Percentiles rank a stretch among this genome's conserved stretches.
Conservation (phyloP, 768 basidiomycete species). For the Ramaria rubella region DNA sequence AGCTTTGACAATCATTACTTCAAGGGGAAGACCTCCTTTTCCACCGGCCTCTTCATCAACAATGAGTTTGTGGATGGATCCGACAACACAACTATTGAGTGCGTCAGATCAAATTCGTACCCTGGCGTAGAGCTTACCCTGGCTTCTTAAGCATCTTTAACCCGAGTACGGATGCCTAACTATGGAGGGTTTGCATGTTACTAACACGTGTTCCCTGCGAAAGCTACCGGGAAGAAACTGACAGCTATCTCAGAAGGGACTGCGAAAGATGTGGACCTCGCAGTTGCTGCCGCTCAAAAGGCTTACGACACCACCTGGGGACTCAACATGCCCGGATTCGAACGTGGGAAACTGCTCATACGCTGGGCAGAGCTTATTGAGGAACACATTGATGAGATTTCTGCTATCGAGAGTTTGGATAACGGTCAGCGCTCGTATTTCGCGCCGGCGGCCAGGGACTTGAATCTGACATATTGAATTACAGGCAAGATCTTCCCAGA, state of each 20-base stretch:
- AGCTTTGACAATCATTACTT: conserved; percentile 46
- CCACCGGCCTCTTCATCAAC: conserved; percentile 67
- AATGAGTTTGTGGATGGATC: conserved; percentile 58
- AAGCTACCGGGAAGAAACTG: conserved; percentile 60
- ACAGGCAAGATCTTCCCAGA: conserved; percentile 48
- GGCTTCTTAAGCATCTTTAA: conserved; percentile 45
- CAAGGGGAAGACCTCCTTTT: conserved; percentile 52
- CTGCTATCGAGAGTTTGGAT: conserved; percentile 69
- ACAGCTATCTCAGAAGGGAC: conserved; percentile 54
- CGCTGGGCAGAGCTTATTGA: conserved; percentile 65
- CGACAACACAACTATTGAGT: conserved; percentile 62
- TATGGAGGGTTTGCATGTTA: not conserved
- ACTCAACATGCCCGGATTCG: conserved; percentile 43
- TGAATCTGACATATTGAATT: not conserved
- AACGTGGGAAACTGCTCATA: conserved; percentile 49
- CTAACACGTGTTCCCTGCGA: conserved; percentile 13
- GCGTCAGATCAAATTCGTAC: conserved; percentile 22
- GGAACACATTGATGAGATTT: conserved; percentile 51
- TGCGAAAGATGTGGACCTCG: conserved; percentile 65
- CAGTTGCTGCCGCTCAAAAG: conserved; percentile 61
- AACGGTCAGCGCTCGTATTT: conserved; percentile 38
- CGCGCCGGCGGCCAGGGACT: conserved; percentile 1
- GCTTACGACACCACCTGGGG: conserved; percentile 68
- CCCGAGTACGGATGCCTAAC: conserved; percentile 30
- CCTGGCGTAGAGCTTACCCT: not conserved